These are phyloP conservation scores for Quercus cerris DNA, from an alignment of 306 rosid species.

Conservation along the genomic window DNA sequence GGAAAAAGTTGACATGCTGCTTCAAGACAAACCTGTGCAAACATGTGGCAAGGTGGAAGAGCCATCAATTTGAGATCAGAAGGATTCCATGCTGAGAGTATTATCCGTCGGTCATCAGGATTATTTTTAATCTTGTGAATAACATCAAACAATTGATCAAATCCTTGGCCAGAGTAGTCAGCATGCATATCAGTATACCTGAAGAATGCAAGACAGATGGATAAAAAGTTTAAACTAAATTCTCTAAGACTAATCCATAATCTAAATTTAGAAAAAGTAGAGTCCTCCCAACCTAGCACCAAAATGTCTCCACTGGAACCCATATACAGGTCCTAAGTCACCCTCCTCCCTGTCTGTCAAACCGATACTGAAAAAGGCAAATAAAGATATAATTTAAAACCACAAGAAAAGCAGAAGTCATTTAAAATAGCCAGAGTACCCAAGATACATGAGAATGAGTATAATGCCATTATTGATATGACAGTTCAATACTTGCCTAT, in stretches of 20 bases:
- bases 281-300: conserved; percentile 80
- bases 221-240: neutral
- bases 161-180: conserved; percentile 88
- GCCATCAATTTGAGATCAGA: conserved; percentile 93
- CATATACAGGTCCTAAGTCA: conserved; percentile 96
- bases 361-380: conserved; percentile 59
- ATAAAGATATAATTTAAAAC: conserved; percentile 21
- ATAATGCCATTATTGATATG: neutral
- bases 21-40: conserved; percentile 65
- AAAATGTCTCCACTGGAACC: conserved; percentile 98
- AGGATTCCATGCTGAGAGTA: conserved; percentile 96
- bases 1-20: neutral
- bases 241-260: conserved; percentile 5
- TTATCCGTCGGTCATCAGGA: conserved; percentile 83
- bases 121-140: conserved; percentile 77
- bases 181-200: conserved; percentile 95
- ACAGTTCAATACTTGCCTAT: conserved; percentile 57
- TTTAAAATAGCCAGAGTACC: neutral
- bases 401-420: conserved; percentile 3
- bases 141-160: conserved; percentile 89
- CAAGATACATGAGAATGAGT: neutral
- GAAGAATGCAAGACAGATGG: conserved; percentile 22
- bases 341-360: conserved; percentile 85
- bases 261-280: neutral
- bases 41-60: conserved; percentile 97